Conservation (phyloP, 208 protist species). For the Tritrichomonas musculus region DNA sequence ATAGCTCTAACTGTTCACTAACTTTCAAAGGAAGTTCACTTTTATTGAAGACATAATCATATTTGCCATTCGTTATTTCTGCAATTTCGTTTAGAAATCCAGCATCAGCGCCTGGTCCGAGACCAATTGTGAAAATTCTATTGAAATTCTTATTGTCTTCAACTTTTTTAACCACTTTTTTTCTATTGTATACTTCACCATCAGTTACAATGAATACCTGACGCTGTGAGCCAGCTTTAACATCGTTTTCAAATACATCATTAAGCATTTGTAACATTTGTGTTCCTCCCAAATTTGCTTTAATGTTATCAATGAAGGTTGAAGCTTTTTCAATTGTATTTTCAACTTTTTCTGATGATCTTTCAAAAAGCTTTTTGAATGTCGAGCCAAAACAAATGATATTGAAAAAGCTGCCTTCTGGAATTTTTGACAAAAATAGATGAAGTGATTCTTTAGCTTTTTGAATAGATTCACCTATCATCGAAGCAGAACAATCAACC, state of each 20-base stretch:
- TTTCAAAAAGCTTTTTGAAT: too few relatives aligned
- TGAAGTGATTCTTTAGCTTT: too few relatives aligned
- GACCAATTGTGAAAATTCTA: background rate
- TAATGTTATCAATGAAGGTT: background rate
- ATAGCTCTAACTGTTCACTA: background rate
- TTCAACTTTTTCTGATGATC: background rate
- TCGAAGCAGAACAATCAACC: too few relatives aligned
- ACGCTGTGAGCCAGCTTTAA: background rate
- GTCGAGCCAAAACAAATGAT: too few relatives aligned
- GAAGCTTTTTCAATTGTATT: too few relatives aligned
- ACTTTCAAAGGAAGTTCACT: background rate
- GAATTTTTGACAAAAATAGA: too few relatives aligned
- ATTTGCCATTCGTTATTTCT: background rate
- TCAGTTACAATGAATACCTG: background rate
- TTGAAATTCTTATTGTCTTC: background rate
- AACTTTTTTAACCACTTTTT: background rate
- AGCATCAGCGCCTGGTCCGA: background rate
- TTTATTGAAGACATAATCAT: background rate
- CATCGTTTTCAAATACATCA: background rate
- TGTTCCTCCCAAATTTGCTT: constrained; percentile 6
- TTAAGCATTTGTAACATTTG: background rate
- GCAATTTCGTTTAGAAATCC: background rate
- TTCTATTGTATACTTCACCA: background rate
- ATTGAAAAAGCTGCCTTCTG: too few relatives aligned
- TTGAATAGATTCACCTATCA: too few relatives aligned